Percentiles rank a stretch among this genome's conserved stretches.
Conservation (phyloP, 768 basidiomycete genomes). For the Suillus hirtellus region DNA sequence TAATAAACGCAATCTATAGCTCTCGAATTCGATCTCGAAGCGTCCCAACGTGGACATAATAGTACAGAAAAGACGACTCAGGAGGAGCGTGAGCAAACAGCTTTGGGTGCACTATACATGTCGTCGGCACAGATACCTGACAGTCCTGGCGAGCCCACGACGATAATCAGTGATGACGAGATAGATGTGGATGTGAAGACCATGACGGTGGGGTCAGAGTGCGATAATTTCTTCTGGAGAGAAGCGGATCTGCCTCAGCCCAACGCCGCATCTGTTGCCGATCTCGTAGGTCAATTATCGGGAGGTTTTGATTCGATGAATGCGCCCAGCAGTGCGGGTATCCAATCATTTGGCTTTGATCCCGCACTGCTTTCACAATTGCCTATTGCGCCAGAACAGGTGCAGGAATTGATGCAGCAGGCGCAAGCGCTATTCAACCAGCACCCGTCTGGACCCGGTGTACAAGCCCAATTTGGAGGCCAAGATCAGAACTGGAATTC, state of each 20-base stretch:
- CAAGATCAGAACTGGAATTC: slow-evolving; percentile 42
- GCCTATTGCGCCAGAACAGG: slow-evolving; percentile 55
- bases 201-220: slow-evolving; percentile 72
- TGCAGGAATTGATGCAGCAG: slow-evolving; percentile 60
- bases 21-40: slow-evolving; percentile 57
- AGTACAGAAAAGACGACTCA: slow-evolving; percentile 72
- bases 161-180: slow-evolving; percentile 65
- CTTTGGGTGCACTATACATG: slow-evolving; percentile 76
- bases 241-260: slow-evolving; percentile 33
- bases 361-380: slow-evolving; percentile 42
- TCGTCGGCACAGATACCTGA: slow-evolving; percentile 72
- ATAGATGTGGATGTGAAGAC: slow-evolving; percentile 58
- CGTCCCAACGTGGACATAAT: slow-evolving; percentile 56
- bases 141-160: slow-evolving; percentile 67
- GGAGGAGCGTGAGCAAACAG: slow-evolving; percentile 77
- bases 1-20: slow-evolving; percentile 51
- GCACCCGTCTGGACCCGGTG: slow-evolving; percentile 28
- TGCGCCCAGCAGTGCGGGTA: slow-evolving; percentile 32
- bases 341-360: slow-evolving; percentile 42
- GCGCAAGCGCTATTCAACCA: slow-evolving; percentile 36
- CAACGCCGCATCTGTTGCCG: slow-evolving; percentile 56
- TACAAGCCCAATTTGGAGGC: slow-evolving; percentile 36
- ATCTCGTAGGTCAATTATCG: slow-evolving; percentile 66
- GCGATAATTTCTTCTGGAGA: slow-evolving; percentile 66
- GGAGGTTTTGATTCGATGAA: slow-evolving; percentile 44